Percentiles rank a stretch among this genome's conserved stretches.
phyloP scores from a whole-genome alignment of 2,329 filamentous ascomycete genomes.

The Shiraia sp. region DNA sequence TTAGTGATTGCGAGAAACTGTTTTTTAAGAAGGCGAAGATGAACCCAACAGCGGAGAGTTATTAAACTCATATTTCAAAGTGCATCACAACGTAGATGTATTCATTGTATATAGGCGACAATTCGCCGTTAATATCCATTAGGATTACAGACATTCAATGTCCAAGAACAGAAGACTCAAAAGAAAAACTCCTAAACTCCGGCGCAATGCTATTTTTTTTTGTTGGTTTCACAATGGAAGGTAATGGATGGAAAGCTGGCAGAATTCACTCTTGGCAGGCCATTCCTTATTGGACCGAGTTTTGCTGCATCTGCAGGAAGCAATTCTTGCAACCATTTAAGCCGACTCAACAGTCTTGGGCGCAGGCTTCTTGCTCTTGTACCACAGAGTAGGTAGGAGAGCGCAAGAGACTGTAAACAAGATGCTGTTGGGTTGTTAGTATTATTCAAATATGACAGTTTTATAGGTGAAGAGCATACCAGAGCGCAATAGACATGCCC shows the following conservation, averaged over 20 bases:
- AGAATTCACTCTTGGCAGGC: slow-evolving; percentile 21
- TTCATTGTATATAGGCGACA: slow-evolving; percentile 1
- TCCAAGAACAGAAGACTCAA: slow-evolving; percentile 22
- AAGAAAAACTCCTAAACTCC: slow-evolving; percentile 22
- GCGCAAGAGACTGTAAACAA: slow-evolving; percentile 51
- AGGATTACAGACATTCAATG: slow-evolving; percentile 44
- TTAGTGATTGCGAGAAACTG: too few relatives aligned
- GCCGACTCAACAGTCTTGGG: slow-evolving; percentile 41
- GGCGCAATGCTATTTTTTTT: slow-evolving; percentile 22
- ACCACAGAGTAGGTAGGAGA: slow-evolving; percentile 53
- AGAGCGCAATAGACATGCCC: slow-evolving; percentile 81
- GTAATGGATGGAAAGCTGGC: slow-evolving; percentile 7
- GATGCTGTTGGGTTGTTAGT: slow-evolving; percentile 40
- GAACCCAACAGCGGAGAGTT: too few relatives aligned
- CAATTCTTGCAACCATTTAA: slow-evolving; percentile 8
- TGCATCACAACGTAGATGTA: not conserved
- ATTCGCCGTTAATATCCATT: slow-evolving; percentile 16
- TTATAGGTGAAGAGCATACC: slow-evolving; percentile 50
- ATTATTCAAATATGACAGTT: not conserved
- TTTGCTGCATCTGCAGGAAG: not conserved
- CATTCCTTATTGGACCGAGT: slow-evolving; percentile 16
- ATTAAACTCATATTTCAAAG: too few relatives aligned
- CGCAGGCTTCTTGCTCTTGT: slow-evolving; percentile 53
- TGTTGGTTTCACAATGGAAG: slow-evolving; percentile 8
- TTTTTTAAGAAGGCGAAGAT: too few relatives aligned